Base-by-base conservation (phyloP, 2,329 filamentous ascomycete genomes). In the Talaromyces albobiverticillius region DNA sequence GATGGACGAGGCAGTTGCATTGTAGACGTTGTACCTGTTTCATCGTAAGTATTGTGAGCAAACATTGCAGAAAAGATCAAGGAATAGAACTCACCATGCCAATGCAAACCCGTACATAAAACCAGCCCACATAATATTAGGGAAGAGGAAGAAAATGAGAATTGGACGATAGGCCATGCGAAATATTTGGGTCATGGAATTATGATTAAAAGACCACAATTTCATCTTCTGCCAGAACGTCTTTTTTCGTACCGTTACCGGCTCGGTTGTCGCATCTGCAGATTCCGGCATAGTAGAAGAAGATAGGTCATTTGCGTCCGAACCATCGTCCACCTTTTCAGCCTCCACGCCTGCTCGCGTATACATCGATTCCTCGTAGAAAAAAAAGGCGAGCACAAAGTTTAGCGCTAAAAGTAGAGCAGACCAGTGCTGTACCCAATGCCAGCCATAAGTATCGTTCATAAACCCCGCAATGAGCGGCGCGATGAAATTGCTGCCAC, bases 331-430 rank as follows among this genome's bases (percentile, higher is more conserved):
- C 18, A 64, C 22, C 6, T 55, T 51, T 23, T 55, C 53, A 26
- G 25, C 70, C 43, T 70, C 68, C 47, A 67, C 51, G 6, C 69
- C 70, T 4, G 63, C 53, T 11, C 77, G 74, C 48, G 71, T 65
- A 62, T 79, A 83, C 62, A 81, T 84, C 4, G 82, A 83, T 64
- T 85, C 82, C 64, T 85, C 82, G 72, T 83, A 77, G 64, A 79
- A 77, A 60, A 85, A 79, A 68, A 82, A 83, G 1, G 80, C 66
- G 58, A 82, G 73, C 16, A 84, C 60, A 34, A 80, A 77, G 9
- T 68, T 72, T 1, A 77, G 65, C 1, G 67, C 79, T 3, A 70
- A 65, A 58, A 84, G 75, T 25, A 85, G 83, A 4, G 81, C 78
- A 31, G 76, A 77, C 71, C 79, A 82, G 60, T 79, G 76, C 67